Evolutionary conservation across 805 yeast species (phyloP).

Genomic region (Priceomyces melissophilus): DNA sequence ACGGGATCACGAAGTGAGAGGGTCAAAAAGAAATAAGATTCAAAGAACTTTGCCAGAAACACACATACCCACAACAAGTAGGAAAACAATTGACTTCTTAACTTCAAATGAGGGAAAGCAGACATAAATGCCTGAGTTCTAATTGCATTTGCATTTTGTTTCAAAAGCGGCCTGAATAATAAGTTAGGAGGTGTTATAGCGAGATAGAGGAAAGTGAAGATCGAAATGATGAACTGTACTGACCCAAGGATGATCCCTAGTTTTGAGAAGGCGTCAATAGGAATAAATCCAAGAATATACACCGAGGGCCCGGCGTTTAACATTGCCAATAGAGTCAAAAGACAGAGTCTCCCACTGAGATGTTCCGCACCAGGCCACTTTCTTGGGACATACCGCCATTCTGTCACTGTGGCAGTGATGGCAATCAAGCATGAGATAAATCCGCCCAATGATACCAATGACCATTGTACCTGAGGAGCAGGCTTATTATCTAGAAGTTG

Average conservation of each 20-base stretch:
- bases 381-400: conserved; percentile 24
- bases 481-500: conserved; percentile 44
- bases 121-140: conserved; percentile 17
- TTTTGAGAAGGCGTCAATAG: conserved; percentile 20
- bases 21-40: conserved; percentile 35
- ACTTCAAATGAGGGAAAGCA: conserved; percentile 20
- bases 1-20: conserved; percentile 34
- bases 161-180: conserved; percentile 13
- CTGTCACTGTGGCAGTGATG: conserved; percentile 22
- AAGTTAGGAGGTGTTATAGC: conserved; percentile 23
- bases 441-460: conserved; percentile 47
- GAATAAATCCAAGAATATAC: conserved; percentile 24
- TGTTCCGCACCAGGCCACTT: conserved; percentile 20
- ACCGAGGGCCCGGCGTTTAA: conserved; percentile 27
- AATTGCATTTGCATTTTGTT: conserved; percentile 6
- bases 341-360: conserved; percentile 12
- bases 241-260: conserved; percentile 21
- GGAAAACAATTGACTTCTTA: conserved; percentile 23
- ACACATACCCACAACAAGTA: conserved; percentile 27
- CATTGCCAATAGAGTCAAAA: conserved; percentile 12
- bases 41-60: conserved; percentile 31
- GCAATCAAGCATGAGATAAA: conserved; percentile 33
- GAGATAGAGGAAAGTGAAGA: conserved; percentile 26
- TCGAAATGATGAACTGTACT: conserved; percentile 25
- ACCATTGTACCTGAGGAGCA: conserved; percentile 39